Percentiles rank a stretch among this genome's conserved stretches.
phyloP scores from a whole-genome alignment of 306 rosid species.

The Benincasa hispida region DNA sequence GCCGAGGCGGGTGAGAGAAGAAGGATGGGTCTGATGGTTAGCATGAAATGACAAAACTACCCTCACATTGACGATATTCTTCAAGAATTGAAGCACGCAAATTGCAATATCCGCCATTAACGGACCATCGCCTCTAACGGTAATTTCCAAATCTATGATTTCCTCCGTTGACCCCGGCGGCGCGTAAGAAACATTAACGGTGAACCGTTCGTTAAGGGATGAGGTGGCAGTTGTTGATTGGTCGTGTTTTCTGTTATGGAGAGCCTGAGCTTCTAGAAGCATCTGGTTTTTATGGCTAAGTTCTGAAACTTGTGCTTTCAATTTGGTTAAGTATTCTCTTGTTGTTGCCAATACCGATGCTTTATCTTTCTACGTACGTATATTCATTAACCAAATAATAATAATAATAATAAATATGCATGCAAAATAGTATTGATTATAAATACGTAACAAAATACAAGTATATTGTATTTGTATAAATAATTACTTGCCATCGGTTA shows the following conservation, averaged over 20 bases:
- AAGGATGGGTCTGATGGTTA: background rate
- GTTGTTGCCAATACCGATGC: slow-evolving; percentile 2
- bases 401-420: background rate
- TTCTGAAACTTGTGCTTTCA: slow-evolving; percentile 6
- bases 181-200: background rate
- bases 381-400: background rate
- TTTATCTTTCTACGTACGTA: background rate
- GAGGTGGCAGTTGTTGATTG: background rate
- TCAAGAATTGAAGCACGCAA: slow-evolving; percentile 4
- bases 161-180: background rate
- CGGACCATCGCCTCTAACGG: background rate
- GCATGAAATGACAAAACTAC: background rate
- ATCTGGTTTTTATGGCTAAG: background rate
- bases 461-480: background rate
- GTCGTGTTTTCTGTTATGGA: background rate
- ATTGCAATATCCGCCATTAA: background rate
- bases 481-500: no score
- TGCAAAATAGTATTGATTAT: background rate
- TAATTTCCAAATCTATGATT: slow-evolving; percentile 2
- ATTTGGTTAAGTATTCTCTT: background rate
- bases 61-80: background rate
- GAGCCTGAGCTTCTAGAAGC: background rate
- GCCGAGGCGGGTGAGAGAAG: background rate
- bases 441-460: no score
- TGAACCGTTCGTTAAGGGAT: background rate